Conservation (phyloP, 1,284 basidiomycete species). For the Marasmius tenuissimus region DNA sequence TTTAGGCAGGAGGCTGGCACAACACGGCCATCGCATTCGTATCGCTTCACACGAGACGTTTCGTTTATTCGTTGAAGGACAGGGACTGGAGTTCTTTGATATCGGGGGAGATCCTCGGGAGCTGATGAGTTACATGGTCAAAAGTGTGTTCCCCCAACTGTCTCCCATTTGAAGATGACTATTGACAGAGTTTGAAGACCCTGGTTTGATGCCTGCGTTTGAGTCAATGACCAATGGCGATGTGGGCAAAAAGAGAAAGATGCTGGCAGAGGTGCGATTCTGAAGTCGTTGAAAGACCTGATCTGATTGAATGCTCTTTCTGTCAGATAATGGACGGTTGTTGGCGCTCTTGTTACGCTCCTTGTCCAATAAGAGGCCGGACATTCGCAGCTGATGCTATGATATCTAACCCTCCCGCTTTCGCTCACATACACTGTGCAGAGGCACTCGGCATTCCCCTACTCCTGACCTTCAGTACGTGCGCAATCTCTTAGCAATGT, state of each 20-base stretch:
- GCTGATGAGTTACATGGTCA: constrained; percentile 63
- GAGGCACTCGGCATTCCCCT: constrained; percentile 64
- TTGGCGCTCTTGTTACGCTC: constrained; percentile 51
- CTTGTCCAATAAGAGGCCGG: constrained; percentile 41
- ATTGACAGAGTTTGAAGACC: constrained; percentile 32
- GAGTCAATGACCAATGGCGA: constrained; percentile 48
- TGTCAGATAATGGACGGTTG: constrained; percentile 59
- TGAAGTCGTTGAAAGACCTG: not conserved
- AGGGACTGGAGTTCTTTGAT: constrained; percentile 54
- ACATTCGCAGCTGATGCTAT: constrained; percentile 62
- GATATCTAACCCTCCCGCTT: constrained; percentile 65
- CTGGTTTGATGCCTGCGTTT: constrained; percentile 52
- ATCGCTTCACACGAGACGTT: constrained; percentile 71
- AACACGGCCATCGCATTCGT: constrained; percentile 60
- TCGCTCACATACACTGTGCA: constrained; percentile 64
- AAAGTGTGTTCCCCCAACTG: constrained; percentile 34
- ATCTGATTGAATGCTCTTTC: not conserved
- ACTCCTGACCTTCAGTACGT: constrained; percentile 56
- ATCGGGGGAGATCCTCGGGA: constrained; percentile 62
- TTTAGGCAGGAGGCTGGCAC: constrained; percentile 51
- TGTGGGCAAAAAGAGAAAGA: constrained; percentile 44
- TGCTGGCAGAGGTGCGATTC: constrained; percentile 38
- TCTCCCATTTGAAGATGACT: not conserved
- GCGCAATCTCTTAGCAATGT: not conserved
- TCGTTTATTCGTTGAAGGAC: constrained; percentile 50